Base-by-base conservation (phyloP, 108 stramenopile species). In the Aurantiochytrium sp. region DNA sequence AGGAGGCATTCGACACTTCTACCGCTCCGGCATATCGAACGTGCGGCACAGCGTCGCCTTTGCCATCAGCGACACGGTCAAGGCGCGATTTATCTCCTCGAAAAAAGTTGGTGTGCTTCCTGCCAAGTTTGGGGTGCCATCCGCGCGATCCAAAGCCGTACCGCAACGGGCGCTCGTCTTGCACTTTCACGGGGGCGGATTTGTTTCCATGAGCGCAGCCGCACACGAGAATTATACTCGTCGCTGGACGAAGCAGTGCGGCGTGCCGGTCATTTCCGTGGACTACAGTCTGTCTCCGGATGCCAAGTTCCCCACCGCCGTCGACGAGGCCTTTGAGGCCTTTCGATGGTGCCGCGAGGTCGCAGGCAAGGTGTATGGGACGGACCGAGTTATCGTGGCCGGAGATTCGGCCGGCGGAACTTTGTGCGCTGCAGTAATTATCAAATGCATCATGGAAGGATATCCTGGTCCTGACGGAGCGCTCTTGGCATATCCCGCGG, bases 171-270 rank as follows among this genome's bases (percentile, higher is more conserved):
- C 73, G 18, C 19, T 83, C 28, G n/a, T 83, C 18, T n/a, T 83
- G 51, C 73, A 83, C n/a, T 83, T 83, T 83, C 73, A 83, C 28
- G 73, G 73, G 18, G 73, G 73, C 2, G 73, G 73, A 5, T 83
- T 83, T 53, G 28, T 83, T 53, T 83, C 73, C 8, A 83, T 47
- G 49, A 83, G 73, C 28, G 73, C 73, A 53, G n/a, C 51, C 5
- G 44, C 73, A n/a, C 73, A 83, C 73, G 73, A 83, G 73, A 83
- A 47, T n/a, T 83, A 83, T 44, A 83, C 73, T 10, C 73, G 73
- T 51, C 44, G 51, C 51, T 83, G 73, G 73, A 28, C 73, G 12
- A 83, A 83, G n/a, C 44, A 83, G n/a, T 83, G 73, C 73, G 45
- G 45, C 21, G n/a, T 53, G 42, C 73, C 73, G 16, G n/a, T 83